phyloP scores from a whole-genome alignment of 371 early-diverging fungal species.

The Umbelopsis sp. region DNA sequence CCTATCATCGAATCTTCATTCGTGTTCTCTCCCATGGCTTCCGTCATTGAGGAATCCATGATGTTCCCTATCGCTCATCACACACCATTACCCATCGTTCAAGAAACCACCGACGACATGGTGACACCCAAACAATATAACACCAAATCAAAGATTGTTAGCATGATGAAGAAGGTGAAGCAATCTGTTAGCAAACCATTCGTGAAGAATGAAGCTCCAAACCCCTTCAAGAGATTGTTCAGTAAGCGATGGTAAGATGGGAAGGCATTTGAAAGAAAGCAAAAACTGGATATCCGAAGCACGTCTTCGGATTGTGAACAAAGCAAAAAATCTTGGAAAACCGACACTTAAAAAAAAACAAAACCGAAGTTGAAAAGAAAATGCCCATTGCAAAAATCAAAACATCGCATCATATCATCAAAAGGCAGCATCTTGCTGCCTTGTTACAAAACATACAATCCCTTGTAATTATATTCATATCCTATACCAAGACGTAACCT shows the following conservation, averaged over 20 bases:
- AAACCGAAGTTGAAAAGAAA: background rate
- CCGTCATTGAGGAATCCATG: constrained; percentile 17
- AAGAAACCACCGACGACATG: background rate
- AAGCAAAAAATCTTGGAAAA: background rate
- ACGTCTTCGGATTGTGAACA: no score
- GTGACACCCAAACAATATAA: background rate
- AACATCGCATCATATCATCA: background rate
- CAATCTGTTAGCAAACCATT: constrained; percentile 14
- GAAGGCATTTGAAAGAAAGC: background rate
- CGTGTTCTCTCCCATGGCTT: constrained; percentile 17
- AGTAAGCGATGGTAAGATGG: constrained; percentile 5
- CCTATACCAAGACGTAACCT: constrained; percentile 16
- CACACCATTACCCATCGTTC: background rate
- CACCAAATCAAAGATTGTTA: constrained; percentile 3
- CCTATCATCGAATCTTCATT: constrained; percentile 1
- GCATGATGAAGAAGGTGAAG: constrained; percentile 9
- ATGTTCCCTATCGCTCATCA: background rate
- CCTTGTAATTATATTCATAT: constrained; percentile 16
- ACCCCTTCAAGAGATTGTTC: constrained; percentile 15
- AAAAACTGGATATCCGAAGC: background rate
- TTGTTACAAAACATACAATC: constrained; percentile 11
- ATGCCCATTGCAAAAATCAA: background rate
- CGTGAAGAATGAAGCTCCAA: background rate
- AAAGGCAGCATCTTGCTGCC: background rate
- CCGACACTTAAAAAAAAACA: background rate